Base-by-base conservation (phyloP, 495 filamentous ascomycete species). In the Collariella sp. region DNA sequence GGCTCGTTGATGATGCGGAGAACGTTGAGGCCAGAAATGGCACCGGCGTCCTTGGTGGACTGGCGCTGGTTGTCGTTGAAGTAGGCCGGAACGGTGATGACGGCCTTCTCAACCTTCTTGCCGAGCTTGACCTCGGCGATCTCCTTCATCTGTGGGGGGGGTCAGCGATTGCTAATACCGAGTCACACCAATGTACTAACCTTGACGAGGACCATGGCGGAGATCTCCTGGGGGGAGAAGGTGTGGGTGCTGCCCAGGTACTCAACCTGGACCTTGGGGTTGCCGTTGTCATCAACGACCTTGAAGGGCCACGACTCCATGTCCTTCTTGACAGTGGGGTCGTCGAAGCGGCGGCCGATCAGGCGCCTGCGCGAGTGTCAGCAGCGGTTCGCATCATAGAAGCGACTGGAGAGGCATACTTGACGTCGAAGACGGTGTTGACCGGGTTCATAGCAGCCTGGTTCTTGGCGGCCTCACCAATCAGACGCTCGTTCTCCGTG, bases 1-100 rank as follows among this genome's bases (percentile, higher is more conserved):
- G 93, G 93, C 80, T 96, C 93, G 82, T 98, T 96, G 79, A 96
- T 96, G 81, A 96, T 96, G 81, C 93, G 93, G 74, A 96, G 90
- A 54, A 96, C 88, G 77, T 98, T 96, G 51, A 98, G 81, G 68
- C 91, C 93, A 61, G 91, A 83, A 70, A 98, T 98, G 69, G 91
- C 85, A 81, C 93, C 93, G 63, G 93, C 88, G 70, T 98, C 93
- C 81, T 98, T 98, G 74, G 93, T 98, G 54, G 93, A 91, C 76
- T 96, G 91, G 74, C 91, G 88, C 78, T 98, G 93, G 65, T 91
- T 94, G 82, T 96, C 93, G 79, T 96, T 98, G 87, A 98, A 98
- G 81, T 98, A 98, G 67, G 91, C 93, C 20, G 93, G 91, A 56
- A 98, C 91, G 59, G 91, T 98, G 71, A 98, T 86, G 67, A 98